Evolutionary conservation across 75 land plant species (phyloP), one percentile per base, ranked within the genome.

Genomic region (Cupressus sempervirens): DNA sequence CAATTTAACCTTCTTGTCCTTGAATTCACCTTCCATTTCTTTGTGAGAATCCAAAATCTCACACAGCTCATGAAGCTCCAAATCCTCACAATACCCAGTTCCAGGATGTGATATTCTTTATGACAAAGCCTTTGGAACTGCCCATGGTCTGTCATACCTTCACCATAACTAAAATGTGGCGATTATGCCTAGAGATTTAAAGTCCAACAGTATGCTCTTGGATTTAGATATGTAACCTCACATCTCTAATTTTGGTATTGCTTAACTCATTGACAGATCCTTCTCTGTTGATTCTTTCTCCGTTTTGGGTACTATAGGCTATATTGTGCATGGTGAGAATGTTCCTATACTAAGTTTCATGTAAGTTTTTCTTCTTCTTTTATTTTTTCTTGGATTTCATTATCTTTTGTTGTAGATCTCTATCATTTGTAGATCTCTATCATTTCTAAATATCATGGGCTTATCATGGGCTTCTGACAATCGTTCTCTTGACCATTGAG

Each of bases 111-210:
- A 84, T 13, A 82, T 84, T 0, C 86, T 94, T 10, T 93, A 86
- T 58, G 87, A 84, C n/a, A 91, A 92, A 58, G 95, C 95, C n/a
- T 32, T 92, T 46, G 98, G 92, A 18, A 88, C 87, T 0, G 96
- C 96, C 13, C 88, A 93, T 43, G 98, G 95, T 14, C 90, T 86
- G 4, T 48, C 52, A 48, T 48, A 48, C 13, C 52, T 48, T 48
- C 52, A 48, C 52, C 13, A 48, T 48, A 48, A 48, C 52, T 48
- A 13, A 1, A 13, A 48, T 48, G 13, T 13, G 0, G 52, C 0
- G 52, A 48, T 48, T 48, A 48, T 48, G 12, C 52, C 10, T 13
- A 48, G 52, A 48, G 52, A 48, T 48, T 10, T 48, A 11, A 48
- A 48, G 52, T 2, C 52, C 52, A 48, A 13, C 52, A 48, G 12